Percentiles rank a stretch among this genome's conserved stretches.
These are phyloP conservation scores for Williopsis jadinii DNA, from an alignment of 1,139 yeast species.

Conservation along the genomic window DNA sequence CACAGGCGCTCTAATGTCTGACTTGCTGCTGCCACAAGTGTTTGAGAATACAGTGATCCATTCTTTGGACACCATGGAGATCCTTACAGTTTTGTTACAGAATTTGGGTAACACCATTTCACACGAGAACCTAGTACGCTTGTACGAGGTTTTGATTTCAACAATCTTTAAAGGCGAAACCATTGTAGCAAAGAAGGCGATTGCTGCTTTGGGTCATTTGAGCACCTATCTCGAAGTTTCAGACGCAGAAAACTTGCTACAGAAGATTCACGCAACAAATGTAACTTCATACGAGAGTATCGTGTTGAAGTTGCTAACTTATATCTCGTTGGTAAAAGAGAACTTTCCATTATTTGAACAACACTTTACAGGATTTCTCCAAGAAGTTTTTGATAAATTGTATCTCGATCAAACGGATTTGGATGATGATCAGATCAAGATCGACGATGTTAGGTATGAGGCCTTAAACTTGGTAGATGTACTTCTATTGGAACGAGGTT, in stretches of 20 bases:
- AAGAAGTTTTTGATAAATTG: slow-evolving; percentile 24
- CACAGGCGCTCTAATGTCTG: slow-evolving; percentile 28
- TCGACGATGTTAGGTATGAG: slow-evolving; percentile 46
- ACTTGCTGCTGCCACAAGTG: slow-evolving; percentile 27
- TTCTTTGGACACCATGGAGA: slow-evolving; percentile 58
- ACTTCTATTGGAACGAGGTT: slow-evolving; percentile 25
- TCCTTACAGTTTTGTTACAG: slow-evolving; percentile 50
- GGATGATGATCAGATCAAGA: slow-evolving; percentile 30
- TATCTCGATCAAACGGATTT: slow-evolving; percentile 23
- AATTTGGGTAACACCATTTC: slow-evolving; percentile 46
- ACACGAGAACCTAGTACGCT: slow-evolving; percentile 27
- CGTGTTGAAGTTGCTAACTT: slow-evolving; percentile 22
- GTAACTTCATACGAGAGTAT: slow-evolving; percentile 13
- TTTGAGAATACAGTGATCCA: slow-evolving; percentile 24
- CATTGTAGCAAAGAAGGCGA: slow-evolving; percentile 46
- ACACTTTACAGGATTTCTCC: slow-evolving; percentile 20
- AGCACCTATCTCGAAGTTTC: slow-evolving; percentile 27
- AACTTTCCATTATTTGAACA: slow-evolving; percentile 12
- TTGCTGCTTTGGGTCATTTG: slow-evolving; percentile 47
- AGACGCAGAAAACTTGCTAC: slow-evolving; percentile 10
- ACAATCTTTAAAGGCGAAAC: slow-evolving; percentile 39
- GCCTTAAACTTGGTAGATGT: slow-evolving; percentile 36
- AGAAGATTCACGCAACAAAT: slow-evolving; percentile 7
- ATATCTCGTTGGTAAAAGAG: slow-evolving; percentile 25
- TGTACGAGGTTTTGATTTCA: slow-evolving; percentile 33